Base-by-base conservation (phyloP, 352 stramenopile genomes). In the Aphanomyces astaci region DNA sequence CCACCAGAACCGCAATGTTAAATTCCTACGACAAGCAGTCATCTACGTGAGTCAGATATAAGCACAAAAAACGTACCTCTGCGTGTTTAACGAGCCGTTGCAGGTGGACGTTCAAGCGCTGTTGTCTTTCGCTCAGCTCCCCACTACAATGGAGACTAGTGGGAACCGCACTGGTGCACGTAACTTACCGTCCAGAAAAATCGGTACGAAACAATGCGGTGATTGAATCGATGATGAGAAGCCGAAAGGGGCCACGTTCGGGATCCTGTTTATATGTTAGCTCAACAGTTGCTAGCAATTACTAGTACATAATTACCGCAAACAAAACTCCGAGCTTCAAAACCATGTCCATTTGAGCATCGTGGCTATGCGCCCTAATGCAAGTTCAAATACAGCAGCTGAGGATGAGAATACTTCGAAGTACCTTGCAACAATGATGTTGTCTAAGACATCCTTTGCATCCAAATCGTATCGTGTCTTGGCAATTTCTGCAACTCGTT, bases 151-250 rank as follows among this genome's bases (percentile, higher is more conserved):
- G n/a, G n/a, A n/a, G n/a, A n/a, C n/a, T n/a, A n/a, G n/a, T n/a
- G n/a, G n/a, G n/a, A n/a, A n/a, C n/a, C n/a, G n/a, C n/a, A n/a
- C n/a, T n/a, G n/a, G 7, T 0, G n/a, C 17, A 39, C n/a, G 49
- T 27, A 24, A 25, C 63, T 4, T 69, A 84, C 80, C 88, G 77
- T 51, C 89, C 89, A 40, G 79, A 86, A 71, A 92, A 97, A 71
- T 97, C 89, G 1, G 86, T 87, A 27, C 91, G 86, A 74, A 97
- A 97, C 36, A 97, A 73, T 24, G 89, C 76, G 2, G 94, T 97
- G 54, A 97, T 84, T 1, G 84, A 96, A 68, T 97, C 91, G 45
- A 97, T 90, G 66, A 97, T 96, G 67, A 96, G 66, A 9, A 92
- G 49, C 3, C 83, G 78, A 75, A 93, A 92, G 13, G 82, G 86